Evolutionary conservation across 2,329 filamentous ascomycete species (phyloP).

Genomic region (Phyllosticta capitalensis): DNA sequence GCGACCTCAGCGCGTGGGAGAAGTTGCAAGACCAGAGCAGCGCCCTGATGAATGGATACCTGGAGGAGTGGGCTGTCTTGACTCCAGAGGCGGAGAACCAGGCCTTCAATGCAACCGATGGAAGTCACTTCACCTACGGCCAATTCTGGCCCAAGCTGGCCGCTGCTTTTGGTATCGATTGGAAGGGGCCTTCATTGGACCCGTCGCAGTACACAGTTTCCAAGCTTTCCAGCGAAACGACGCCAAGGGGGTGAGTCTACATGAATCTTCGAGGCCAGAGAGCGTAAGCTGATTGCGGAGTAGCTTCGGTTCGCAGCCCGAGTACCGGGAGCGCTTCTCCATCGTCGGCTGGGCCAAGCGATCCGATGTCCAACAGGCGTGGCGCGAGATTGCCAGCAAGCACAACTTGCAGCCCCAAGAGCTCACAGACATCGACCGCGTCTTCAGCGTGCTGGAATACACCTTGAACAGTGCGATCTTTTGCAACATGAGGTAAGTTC

Average conservation of each 20-base stretch:
- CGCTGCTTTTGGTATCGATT: slow-evolving; percentile 34
- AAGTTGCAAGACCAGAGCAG: slow-evolving; percentile 32
- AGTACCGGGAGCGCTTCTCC: slow-evolving; percentile 31
- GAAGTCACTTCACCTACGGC: slow-evolving; percentile 37
- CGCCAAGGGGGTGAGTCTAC: slow-evolving; percentile 19
- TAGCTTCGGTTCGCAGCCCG: slow-evolving; percentile 29
- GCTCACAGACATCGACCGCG: slow-evolving; percentile 35
- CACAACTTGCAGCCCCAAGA: slow-evolving; percentile 33
- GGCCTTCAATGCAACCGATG: slow-evolving; percentile 42
- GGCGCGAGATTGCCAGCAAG: slow-evolving; percentile 35
- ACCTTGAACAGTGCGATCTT: slow-evolving; percentile 24
- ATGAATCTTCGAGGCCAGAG: background rate
- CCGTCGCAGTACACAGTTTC: slow-evolving; percentile 16
- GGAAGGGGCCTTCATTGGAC: slow-evolving; percentile 22
- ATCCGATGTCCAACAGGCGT: slow-evolving; percentile 35
- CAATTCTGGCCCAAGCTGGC: slow-evolving; percentile 40
- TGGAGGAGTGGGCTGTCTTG: slow-evolving; percentile 42
- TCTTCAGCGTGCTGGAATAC: slow-evolving; percentile 39
- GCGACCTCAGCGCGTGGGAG: slow-evolving; percentile 38
- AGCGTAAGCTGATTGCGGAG: background rate
- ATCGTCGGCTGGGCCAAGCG: slow-evolving; percentile 39
- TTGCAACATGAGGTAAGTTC: slow-evolving; percentile 16
- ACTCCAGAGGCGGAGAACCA: slow-evolving; percentile 33
- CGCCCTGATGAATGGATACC: slow-evolving; percentile 40
- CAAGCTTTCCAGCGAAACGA: slow-evolving; percentile 20